Evolutionary conservation across 495 filamentous ascomycete species (phyloP).

Genomic region (Chaetomium cochliodes): DNA sequence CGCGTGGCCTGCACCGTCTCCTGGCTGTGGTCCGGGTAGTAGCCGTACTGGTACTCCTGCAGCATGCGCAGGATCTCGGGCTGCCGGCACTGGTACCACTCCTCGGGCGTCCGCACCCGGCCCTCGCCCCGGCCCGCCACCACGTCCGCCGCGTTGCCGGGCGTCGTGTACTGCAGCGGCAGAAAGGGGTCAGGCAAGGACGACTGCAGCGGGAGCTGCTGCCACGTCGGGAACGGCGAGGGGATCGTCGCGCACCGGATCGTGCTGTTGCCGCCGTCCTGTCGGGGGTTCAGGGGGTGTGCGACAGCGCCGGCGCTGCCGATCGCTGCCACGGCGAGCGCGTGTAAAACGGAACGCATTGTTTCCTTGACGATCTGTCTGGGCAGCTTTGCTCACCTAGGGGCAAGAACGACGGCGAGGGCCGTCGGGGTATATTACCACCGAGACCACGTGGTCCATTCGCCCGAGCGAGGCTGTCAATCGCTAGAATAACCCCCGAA

Average conservation of each 20-base stretch:
- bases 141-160: slow-evolving; percentile 42
- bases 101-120: slow-evolving; percentile 46
- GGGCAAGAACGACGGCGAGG: not conserved
- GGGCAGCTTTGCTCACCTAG: not conserved
- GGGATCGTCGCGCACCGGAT: slow-evolving; percentile 39
- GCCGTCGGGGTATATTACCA: not conserved
- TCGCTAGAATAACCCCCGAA: slow-evolving; percentile 11
- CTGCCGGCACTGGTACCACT: slow-evolving; percentile 54
- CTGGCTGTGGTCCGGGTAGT: slow-evolving; percentile 52
- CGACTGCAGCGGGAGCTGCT: slow-evolving; percentile 42
- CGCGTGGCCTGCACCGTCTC: slow-evolving; percentile 54
- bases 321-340: slow-evolving; percentile 5
- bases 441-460: not conserved
- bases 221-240: slow-evolving; percentile 43
- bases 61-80: slow-evolving; percentile 54
- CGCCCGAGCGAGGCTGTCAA: not conserved
- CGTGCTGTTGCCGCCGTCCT: slow-evolving; percentile 14
- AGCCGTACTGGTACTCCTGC: slow-evolving; percentile 57
- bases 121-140: slow-evolving; percentile 42
- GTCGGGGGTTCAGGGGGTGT: slow-evolving; percentile 8
- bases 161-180: slow-evolving; percentile 46
- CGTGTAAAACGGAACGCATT: not conserved
- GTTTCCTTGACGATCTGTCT: not conserved
- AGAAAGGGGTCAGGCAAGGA: slow-evolving; percentile 53
- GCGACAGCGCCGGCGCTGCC: not conserved